These are phyloP conservation scores for Fusarium sp. DNA, from an alignment of 2,329 filamentous ascomycete genomes.

Conservation along the genomic window DNA sequence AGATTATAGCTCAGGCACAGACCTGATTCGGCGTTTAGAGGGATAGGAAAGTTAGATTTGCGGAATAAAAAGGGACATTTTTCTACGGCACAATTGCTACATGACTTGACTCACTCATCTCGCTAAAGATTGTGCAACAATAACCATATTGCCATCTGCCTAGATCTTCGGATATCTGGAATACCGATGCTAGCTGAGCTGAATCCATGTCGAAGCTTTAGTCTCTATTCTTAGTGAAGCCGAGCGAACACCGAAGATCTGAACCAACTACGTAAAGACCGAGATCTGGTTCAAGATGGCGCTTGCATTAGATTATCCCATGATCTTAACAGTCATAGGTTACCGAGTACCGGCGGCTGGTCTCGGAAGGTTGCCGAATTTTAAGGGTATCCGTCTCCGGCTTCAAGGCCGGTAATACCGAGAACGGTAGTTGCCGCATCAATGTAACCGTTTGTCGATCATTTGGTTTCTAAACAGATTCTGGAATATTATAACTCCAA, in stretches of 20 bases:
- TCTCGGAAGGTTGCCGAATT: conserved; percentile 7
- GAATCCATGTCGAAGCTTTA: not conserved
- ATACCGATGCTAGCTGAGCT: not conserved
- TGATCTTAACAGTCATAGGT: not conserved
- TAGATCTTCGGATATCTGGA: not conserved
- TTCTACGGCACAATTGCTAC: not conserved
- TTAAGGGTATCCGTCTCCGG: not conserved
- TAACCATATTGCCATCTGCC: not conserved
- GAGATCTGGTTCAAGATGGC: not conserved
- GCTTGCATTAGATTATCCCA: not conserved
- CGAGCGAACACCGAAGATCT: conserved; percentile 1
- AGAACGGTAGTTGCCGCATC: conserved; percentile 12
- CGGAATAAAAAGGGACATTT: conserved; percentile 6
- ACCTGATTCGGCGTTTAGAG: conserved; percentile 11
- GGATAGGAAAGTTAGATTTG: conserved; percentile 7
- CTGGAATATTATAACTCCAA: not conserved
- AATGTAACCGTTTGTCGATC: not conserved
- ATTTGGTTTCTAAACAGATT: not conserved
- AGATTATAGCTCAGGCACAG: not conserved
- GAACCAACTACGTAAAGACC: not conserved
- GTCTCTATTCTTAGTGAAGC: not conserved
- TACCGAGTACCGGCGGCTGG: conserved; percentile 15
- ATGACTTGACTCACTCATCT: not conserved
- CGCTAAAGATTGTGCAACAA: not conserved
- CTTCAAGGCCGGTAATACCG: conserved; percentile 2